These are phyloP conservation scores for Infundibulicybe gibba DNA, from an alignment of 768 basidiomycete species.

Conservation along the genomic window DNA sequence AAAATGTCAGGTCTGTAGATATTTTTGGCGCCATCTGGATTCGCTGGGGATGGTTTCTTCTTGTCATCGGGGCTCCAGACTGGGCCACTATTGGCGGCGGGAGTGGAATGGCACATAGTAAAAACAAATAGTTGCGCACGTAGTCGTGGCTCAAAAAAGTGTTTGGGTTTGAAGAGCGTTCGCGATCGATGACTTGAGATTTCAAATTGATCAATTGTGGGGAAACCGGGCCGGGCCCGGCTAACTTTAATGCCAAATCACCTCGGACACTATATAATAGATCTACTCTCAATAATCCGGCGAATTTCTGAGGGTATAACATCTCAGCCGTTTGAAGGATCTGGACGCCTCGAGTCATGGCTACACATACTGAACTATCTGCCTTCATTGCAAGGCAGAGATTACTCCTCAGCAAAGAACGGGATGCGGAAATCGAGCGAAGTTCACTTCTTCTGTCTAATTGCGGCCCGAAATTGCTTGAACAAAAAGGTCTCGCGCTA, in stretches of 20 bases:
- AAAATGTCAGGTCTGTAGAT: slow-evolving; percentile 58
- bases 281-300: neutral
- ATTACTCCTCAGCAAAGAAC: slow-evolving; percentile 64
- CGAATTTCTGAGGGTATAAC: neutral
- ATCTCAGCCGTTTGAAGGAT: neutral
- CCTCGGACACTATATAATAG: neutral
- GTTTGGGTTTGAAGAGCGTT: neutral
- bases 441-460: slow-evolving; percentile 77
- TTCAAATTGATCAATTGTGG: neutral
- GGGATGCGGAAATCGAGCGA: slow-evolving; percentile 80
- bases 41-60: slow-evolving; percentile 22
- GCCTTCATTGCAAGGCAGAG: slow-evolving; percentile 70
- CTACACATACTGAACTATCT: slow-evolving; percentile 32
- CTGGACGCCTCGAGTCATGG: slow-evolving; percentile 13
- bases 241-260: too few species aligned
- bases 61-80: slow-evolving; percentile 44
- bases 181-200: neutral
- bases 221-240: neutral
- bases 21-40: too few species aligned
- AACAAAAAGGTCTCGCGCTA: slow-evolving; percentile 82
- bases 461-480: slow-evolving; percentile 80
- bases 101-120: slow-evolving; percentile 5
- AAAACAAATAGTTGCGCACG: too few species aligned
- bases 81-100: slow-evolving; percentile 6
- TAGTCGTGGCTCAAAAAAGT: neutral